A percentile compares a stretch with the other conserved stretches of the same genome.
phyloP scores from a whole-genome alignment of 2,329 filamentous ascomycete species.

The Trichothecium roseum region DNA sequence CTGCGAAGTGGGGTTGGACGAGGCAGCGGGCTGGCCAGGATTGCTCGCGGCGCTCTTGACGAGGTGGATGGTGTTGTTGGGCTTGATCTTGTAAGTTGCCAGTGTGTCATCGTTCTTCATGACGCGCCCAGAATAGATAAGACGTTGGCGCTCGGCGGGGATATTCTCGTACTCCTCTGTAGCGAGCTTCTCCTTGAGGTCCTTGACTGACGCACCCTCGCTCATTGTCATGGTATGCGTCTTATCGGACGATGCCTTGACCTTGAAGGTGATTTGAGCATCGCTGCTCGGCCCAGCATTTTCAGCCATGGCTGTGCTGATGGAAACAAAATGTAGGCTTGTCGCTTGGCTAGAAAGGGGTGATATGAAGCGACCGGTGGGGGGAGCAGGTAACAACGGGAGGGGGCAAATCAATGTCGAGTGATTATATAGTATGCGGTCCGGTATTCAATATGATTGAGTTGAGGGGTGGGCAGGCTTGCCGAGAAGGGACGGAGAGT shows the following conservation, averaged over 20 bases:
- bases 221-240: constrained; percentile 76
- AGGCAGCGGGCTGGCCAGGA: constrained; percentile 31
- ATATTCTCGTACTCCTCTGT: constrained; percentile 75
- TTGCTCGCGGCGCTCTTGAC: constrained; percentile 96
- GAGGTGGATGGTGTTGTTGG: constrained; percentile 89
- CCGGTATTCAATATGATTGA: too few relatives aligned
- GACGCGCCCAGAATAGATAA: constrained; percentile 96
- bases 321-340: too few relatives aligned
- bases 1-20: constrained; percentile 29
- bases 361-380: too few relatives aligned
- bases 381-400: constrained; percentile 3
- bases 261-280: constrained; percentile 82
- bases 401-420: too few relatives aligned
- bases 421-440: too few relatives aligned
- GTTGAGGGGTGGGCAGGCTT: too few relatives aligned
- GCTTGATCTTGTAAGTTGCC: constrained; percentile 84
- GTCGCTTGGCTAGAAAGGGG: too few relatives aligned
- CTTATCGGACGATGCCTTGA: constrained; percentile 90
- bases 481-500: too few relatives aligned
- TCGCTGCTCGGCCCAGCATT: constrained; percentile 51
- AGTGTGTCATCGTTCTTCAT: constrained; percentile 90
- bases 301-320: constrained; percentile 50
- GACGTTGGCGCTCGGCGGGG: constrained; percentile 75
- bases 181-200: constrained; percentile 84
- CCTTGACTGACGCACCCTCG: constrained; percentile 64